Conservation (phyloP, 2,329 filamentous ascomycete genomes). For the Diaporthe sp. region DNA sequence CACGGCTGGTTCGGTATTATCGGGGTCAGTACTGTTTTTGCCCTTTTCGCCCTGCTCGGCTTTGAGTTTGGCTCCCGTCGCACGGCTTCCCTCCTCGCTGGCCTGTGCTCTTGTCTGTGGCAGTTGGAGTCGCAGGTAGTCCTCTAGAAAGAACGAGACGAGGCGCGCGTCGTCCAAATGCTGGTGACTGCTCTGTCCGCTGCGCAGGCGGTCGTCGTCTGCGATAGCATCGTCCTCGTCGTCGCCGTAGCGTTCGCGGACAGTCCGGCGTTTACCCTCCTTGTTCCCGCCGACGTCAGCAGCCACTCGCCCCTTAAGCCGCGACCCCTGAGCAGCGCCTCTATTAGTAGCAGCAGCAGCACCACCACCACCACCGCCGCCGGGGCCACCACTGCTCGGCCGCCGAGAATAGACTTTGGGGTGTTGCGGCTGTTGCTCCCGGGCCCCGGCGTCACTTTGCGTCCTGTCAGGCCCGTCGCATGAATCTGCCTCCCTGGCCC, state of each 20-base stretch:
- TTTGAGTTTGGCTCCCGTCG: not conserved
- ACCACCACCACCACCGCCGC: not conserved
- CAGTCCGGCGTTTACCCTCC: slow-evolving; percentile 4
- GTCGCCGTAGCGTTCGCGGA: not conserved
- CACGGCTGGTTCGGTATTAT: slow-evolving; percentile 39
- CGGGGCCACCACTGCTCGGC: not conserved
- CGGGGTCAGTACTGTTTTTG: slow-evolving; percentile 27
- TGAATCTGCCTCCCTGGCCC: slow-evolving; percentile 3
- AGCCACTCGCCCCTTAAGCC: not conserved
- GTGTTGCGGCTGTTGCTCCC: not conserved
- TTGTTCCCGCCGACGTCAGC: slow-evolving; percentile 36
- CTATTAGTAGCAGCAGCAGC: not conserved
- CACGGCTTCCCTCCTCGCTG: not conserved
- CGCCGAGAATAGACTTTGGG: slow-evolving; percentile 22
- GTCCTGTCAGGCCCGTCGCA: slow-evolving; percentile 1
- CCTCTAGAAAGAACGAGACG: slow-evolving; percentile 51
- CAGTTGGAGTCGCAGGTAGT: slow-evolving; percentile 44
- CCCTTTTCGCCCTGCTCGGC: not conserved
- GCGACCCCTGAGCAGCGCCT: not conserved
- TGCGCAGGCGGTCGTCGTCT: not conserved
- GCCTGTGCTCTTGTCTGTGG: slow-evolving; percentile 5
- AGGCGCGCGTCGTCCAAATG: slow-evolving; percentile 48
- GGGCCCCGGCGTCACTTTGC: slow-evolving; percentile 17
- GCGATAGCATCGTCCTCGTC: not conserved
- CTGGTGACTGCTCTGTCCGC: not conserved